Percentiles rank a stretch among this genome's conserved stretches.
phyloP scores from a whole-genome alignment of 2,329 filamentous ascomycete species.

The Bipolaris cookei region DNA sequence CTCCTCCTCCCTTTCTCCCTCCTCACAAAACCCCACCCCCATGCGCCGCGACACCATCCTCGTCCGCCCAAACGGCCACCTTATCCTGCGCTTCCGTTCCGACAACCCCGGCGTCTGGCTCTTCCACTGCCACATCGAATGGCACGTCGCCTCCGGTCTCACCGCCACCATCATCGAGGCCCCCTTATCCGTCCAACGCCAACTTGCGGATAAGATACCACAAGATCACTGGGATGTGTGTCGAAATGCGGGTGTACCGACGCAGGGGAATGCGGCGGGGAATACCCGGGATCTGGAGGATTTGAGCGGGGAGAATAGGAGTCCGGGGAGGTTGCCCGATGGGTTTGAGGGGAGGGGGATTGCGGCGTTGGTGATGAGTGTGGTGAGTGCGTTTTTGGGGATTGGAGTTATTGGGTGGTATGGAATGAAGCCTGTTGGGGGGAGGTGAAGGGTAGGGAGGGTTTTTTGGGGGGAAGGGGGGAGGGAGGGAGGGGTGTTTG shows the following conservation, averaged over 20 bases:
- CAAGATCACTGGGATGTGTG: conserved; percentile 67
- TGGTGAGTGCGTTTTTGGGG: conserved; percentile 71
- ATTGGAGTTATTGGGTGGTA: conserved; percentile 72
- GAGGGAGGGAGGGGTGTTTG: background rate
- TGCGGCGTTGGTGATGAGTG: conserved; percentile 76
- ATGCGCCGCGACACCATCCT: conserved; percentile 62
- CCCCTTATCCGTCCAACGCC: conserved; percentile 62
- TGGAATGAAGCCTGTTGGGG: conserved; percentile 54
- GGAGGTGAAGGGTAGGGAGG: background rate
- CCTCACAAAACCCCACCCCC: conserved; percentile 42
- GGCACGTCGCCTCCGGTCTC: conserved; percentile 55
- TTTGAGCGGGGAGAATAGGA: conserved; percentile 56
- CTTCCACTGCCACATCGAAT: conserved; percentile 48
- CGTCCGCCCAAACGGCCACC: conserved; percentile 61
- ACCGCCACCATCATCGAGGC: conserved; percentile 60
- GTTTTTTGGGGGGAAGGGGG: too few relatives aligned
- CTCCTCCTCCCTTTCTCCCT: conserved; percentile 28
- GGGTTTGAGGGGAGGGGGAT: conserved; percentile 76
- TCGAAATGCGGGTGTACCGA: conserved; percentile 57
- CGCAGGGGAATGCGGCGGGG: conserved; percentile 74
- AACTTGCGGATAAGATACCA: conserved; percentile 61
- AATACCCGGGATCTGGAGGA: conserved; percentile 70
- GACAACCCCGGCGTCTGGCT: conserved; percentile 56
- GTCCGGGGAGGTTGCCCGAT: conserved; percentile 63
- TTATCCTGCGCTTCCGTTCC: conserved; percentile 62